Evolutionary conservation across 139 green algal species (phyloP).

Genomic region (Tetradesmus obliquus): DNA sequence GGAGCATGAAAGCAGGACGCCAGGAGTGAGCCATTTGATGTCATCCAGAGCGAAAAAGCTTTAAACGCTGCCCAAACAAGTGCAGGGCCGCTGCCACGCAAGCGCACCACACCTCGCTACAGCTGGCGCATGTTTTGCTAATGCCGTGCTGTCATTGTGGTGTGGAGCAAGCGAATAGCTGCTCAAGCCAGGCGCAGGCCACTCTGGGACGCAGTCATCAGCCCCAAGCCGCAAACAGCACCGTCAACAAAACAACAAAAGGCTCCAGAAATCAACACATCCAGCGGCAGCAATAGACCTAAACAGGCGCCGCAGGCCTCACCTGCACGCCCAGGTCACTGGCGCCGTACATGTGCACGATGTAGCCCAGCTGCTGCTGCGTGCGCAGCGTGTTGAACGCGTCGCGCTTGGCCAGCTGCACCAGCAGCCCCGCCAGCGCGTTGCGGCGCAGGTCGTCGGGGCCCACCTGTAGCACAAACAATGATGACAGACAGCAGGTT

Average conservation of each 20-base stretch:
- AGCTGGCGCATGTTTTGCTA: no score
- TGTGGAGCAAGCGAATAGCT: no score
- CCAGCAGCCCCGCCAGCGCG: slow-evolving; percentile 80
- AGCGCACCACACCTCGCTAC: background rate
- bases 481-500: background rate
- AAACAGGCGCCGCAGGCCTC: background rate
- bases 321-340: slow-evolving; percentile 37
- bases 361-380: slow-evolving; percentile 86
- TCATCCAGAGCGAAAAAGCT: no score
- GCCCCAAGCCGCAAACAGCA: no score
- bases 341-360: slow-evolving; percentile 40
- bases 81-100: no score
- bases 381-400: slow-evolving; percentile 92
- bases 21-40: background rate
- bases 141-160: no score
- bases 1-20: background rate
- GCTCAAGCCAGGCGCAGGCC: no score
- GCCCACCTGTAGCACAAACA: slow-evolving; percentile 66
- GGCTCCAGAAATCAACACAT: no score
- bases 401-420: slow-evolving; percentile 82
- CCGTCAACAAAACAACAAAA: no score
- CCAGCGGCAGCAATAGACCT: background rate
- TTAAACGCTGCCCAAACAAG: no score
- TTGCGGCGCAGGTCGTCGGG: slow-evolving; percentile 77
- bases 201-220: no score